Evolutionary conservation across 768 basidiomycete genomes (phyloP), one percentile per base, ranked within the genome.

Genomic region (Termitomyces sp.): DNA sequence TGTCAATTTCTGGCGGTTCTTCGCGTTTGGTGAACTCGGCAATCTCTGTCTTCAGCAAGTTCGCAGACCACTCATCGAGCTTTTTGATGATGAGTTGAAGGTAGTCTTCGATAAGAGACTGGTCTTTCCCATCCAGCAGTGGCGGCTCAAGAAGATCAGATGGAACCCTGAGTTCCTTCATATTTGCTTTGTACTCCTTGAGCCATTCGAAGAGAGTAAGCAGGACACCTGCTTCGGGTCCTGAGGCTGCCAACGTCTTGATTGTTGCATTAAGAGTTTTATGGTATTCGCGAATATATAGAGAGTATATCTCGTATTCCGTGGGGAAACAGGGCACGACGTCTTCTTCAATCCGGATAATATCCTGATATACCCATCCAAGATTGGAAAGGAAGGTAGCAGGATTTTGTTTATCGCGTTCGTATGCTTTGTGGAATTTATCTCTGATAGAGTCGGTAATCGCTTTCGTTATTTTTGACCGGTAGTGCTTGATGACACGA

Each of bases 31-130:
- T 84, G 76, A 99, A 98, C 61, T 94, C 92, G 17, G 83, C 79
- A 25, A 91, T 76, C 72, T 98, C 96, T 17, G 92, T 90, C 71
- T 87, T 89, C 91, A 97, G 96, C 57, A 98, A 81, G 72, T 97
- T 98, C 50, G 82, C 76, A 6, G 93, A 89, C 97, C 97, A 99
- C 72, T 99, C 96, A 73, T 98, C 96, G 56, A 98, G 87, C 73
- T 98, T 98, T 73, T 83, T 85, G 71, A 97, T 86, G 73, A 99
- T 96, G 63, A 98, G 83, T 65, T 87, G 86, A 56, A 97, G 86
- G 75, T 99, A 99, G 68, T 96, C 94, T 67, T 99, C 96, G 66
- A 98, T 95, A 60, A 99, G 83, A 34, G 78, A 78, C 72, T 97
- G 94, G 69, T 96, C 94, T 72, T 95, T 94, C 60, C 97, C 96